Conservation (phyloP, 805 yeast genomes). For the Cyberlindnera xishuangbannaensis region DNA sequence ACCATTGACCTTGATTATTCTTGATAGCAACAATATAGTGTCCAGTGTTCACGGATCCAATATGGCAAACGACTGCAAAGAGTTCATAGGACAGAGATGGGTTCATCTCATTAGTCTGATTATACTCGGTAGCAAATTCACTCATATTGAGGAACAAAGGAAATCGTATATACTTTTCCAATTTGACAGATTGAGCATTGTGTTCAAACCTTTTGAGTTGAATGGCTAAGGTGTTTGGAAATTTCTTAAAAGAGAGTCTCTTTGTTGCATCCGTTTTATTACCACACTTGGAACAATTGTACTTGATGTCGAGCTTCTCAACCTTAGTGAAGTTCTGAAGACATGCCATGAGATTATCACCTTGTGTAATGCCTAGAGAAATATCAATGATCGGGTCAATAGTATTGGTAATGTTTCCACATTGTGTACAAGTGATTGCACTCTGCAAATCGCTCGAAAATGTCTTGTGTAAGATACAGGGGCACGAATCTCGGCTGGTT, state of each 20-base stretch:
- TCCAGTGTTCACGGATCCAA: constrained; percentile 93
- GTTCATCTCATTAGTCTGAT: constrained; percentile 17
- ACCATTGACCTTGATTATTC: constrained; percentile 74
- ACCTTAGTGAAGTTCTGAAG: constrained; percentile 68
- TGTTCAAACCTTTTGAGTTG: constrained; percentile 71
- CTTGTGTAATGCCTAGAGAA: constrained; percentile 63
- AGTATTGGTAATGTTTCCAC: constrained; percentile 52
- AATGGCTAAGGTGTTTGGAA: constrained; percentile 75
- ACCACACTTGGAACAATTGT: constrained; percentile 64
- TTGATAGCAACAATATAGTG: constrained; percentile 84
- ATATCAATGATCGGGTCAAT: constrained; percentile 88
- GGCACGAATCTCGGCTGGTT: too few species aligned
- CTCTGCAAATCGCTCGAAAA: constrained; percentile 83
- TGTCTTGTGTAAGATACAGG: constrained; percentile 75
- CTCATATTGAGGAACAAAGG: constrained; percentile 72
- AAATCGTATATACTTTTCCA: constrained; percentile 67
- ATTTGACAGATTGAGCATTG: constrained; percentile 41
- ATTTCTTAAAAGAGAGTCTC: constrained; percentile 56
- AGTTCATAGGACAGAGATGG: constrained; percentile 64
- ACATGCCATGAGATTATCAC: constrained; percentile 51
- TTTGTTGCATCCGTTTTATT: constrained; percentile 63
- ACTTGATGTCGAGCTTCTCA: constrained; percentile 71
- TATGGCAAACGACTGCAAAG: constrained; percentile 82
- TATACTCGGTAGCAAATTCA: constrained; percentile 38
- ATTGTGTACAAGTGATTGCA: constrained; percentile 66